Evolutionary conservation across 202 grass and related monocot species (phyloP), one percentile per base, ranked within the genome.

Genomic region (Eragrostis tef): DNA sequence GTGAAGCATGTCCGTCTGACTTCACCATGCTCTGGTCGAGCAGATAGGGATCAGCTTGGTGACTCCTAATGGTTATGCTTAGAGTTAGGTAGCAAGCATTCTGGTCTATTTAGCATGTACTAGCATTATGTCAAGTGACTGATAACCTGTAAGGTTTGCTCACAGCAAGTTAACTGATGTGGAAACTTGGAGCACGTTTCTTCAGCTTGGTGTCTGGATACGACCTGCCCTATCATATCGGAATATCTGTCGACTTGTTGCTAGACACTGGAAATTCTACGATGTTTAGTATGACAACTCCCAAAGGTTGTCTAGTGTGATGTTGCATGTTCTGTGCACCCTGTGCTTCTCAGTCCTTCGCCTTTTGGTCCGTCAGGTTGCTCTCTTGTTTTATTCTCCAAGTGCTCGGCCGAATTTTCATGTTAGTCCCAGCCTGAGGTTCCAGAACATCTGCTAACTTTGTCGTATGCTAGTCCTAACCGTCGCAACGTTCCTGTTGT

Each of bases 1-100:
- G 61, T 86, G 83, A 85, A 39, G 64, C 63, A 31, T 6, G 21
- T 15, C 20, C 44, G 7, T 71, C 20, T 71, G 65, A 50, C 31
- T 44, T 39, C 42, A 26, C 7, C 45, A 6, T 51, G 53, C 24
- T 44, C 69, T 50, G 15, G 26, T 74, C 42, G 16, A 74, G 14
- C 16, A 15, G 25, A 65, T 54, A 43, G 83, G 29, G 4, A 62
- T 26, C 25, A 45, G 22, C 67, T 54, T 22, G 31, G 29, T 77
- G 41, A 24, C 26, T 27, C 63, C 4, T 52, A 43, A 56, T 15
- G 11, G 7, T 47, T 67, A 47, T n/a, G 74, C 10, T 36, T 41
- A 62, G 29, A 31, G 29, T 62, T 42, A 27, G 54, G 50, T n/a
- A 74, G 11, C 1, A 6, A 85, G 69, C 46, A 5, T 65, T 51